Percentiles rank a stretch among this genome's conserved stretches.
Conservation (phyloP, 805 yeast genomes). For the Kuraishia cidri region DNA sequence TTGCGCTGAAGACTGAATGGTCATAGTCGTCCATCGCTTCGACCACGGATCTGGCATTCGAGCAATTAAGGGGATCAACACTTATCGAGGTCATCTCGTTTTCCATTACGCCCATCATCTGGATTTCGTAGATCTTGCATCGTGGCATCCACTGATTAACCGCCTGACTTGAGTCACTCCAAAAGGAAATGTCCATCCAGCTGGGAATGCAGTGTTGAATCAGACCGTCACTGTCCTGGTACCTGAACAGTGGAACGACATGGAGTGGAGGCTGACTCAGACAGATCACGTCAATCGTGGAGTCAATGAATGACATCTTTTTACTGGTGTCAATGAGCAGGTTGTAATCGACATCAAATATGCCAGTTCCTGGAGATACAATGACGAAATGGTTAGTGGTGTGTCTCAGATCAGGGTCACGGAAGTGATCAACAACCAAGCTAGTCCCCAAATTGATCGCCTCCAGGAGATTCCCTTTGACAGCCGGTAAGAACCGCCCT, state of each 20-base stretch:
- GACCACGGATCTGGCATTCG: conserved; percentile 28
- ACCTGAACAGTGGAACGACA: conserved; percentile 82
- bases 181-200: conserved; percentile 93
- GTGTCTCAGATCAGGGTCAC: conserved; percentile 80
- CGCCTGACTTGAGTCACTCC: conserved; percentile 48
- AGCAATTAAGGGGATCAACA: conserved; percentile 45
- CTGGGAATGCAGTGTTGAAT: conserved; percentile 78
- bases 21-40: conserved; percentile 70
- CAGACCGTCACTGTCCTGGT: conserved; percentile 38
- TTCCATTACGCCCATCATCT: conserved; percentile 98
- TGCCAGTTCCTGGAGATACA: conserved; percentile 87
- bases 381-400: conserved; percentile 87
- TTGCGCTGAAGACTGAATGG: conserved; percentile 7
- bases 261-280: conserved; percentile 88
- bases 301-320: conserved; percentile 67
- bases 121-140: conserved; percentile 89
- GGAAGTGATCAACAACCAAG: conserved; percentile 65
- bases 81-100: conserved; percentile 69
- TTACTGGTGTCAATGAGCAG: conserved; percentile 67
- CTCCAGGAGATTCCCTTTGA: conserved; percentile 84
- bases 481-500: conserved; percentile 73
- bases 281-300: conserved; percentile 84
- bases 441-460: conserved; percentile 81
- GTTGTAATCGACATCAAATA: conserved; percentile 84
- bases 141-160: conserved; percentile 80